Base-by-base conservation (phyloP, 352 stramenopile species). In the Pythium insidiosum region DNA sequence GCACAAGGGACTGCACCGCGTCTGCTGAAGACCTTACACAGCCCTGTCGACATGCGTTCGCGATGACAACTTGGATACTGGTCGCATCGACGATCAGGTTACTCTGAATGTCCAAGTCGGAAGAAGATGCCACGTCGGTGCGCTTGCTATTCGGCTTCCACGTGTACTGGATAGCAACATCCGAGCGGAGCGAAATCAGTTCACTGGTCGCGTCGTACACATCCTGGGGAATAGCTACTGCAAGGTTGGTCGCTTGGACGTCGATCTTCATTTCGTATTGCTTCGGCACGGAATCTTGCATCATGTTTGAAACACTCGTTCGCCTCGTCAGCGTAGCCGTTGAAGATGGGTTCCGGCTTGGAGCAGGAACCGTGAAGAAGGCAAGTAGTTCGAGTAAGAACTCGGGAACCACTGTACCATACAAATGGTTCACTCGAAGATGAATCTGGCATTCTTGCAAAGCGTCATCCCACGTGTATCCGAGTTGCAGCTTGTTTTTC, bases 21-120 rank as follows among this genome's bases (percentile, higher is more conserved):
- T n/a, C 38, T 6, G 25, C 18, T 13, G 21, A 22, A 33, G 50
- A 63, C 5, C 41, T 51, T 9, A 75, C 59, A 41, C 63, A 89
- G 12, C 70, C 76, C 52, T 83, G 73, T 3, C 76, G 73, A 18
- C 72, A 73, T 2, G 73, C 72, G 47, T 88, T 81, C 20, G 76
- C 60, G 2, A 85, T 49, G 15, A 80, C 58, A 11, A 88, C 47
- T 41, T 88, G 70, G 47, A 88, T 82, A 13, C 67, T 68, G 10
- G 43, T 61, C n/a, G 68, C 76, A 30, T 88, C 67, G 12, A 74
- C 51, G 15, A 78, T 28, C 4, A 88, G 46, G 25, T 68, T 88
- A 47, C 73, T 84, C 36, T 88, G 76, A 35, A 88, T 84, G 37
- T 84, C 68, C 9, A 88, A 53, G 25, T 82, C 73, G 6, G 59